Evolutionary conservation across 2,329 filamentous ascomycete genomes (phyloP).

Genomic region (Botrytis paeoniae): DNA sequence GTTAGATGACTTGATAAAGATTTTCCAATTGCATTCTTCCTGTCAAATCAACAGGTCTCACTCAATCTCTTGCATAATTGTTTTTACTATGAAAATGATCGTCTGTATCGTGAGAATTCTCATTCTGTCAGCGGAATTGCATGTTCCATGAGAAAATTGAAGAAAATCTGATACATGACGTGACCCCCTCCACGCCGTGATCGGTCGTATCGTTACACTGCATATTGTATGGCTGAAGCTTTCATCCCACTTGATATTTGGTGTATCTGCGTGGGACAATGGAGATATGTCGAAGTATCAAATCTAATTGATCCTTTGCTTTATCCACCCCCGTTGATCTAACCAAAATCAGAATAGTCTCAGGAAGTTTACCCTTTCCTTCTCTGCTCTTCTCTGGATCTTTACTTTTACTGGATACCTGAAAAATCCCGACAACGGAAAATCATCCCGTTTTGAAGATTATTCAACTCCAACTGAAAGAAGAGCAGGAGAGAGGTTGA

Average conservation of each 20-base stretch:
- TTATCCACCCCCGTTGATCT: not conserved
- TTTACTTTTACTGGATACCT: not conserved
- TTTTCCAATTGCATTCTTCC: not conserved
- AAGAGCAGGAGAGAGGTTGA: not conserved
- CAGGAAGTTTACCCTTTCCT: not conserved
- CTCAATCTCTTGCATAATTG: not conserved
- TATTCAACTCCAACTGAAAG: not conserved
- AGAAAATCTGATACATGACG: constrained; percentile 7
- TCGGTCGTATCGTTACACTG: constrained; percentile 10
- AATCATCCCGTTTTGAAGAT: not conserved
- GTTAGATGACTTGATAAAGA: not conserved
- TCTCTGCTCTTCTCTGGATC: not conserved
- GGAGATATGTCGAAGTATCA: constrained; percentile 1
- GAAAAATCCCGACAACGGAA: not conserved
- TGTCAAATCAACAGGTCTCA: not conserved
- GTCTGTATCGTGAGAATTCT: not conserved
- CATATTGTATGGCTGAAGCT: not conserved
- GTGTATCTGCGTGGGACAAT: not conserved
- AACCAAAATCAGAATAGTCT: not conserved
- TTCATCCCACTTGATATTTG: not conserved
- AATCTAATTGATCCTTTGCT: not conserved
- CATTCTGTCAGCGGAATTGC: not conserved
- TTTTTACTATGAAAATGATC: not conserved
- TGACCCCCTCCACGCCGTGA: constrained; percentile 5
- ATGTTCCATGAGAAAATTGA: not conserved